Conservation (phyloP, 495 filamentous ascomycete genomes). For the Penicillium turbatum region DNA sequence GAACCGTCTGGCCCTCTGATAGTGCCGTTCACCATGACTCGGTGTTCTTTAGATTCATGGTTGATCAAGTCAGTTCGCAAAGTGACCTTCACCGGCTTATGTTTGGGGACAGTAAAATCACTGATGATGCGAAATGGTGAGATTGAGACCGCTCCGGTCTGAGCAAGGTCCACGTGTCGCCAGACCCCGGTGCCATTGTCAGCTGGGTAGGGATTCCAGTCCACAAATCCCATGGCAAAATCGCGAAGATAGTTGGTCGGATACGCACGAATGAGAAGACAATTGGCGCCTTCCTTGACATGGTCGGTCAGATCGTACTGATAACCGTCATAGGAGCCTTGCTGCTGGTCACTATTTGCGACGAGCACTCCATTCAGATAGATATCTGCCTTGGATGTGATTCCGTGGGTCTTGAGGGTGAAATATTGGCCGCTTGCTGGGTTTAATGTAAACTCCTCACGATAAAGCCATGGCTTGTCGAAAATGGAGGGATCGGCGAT, state of each 20-base stretch:
- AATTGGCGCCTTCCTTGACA: constrained; percentile 40
- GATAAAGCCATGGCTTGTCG: constrained; percentile 56
- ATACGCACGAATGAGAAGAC: constrained; percentile 49
- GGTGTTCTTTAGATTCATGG: constrained; percentile 34
- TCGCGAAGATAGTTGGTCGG: constrained; percentile 58
- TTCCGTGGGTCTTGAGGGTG: constrained; percentile 53
- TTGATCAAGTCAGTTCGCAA: constrained; percentile 50
- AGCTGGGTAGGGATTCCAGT: constrained; percentile 62
- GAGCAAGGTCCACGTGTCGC: constrained; percentile 55
- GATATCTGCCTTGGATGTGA: constrained; percentile 58
- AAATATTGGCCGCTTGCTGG: constrained; percentile 41
- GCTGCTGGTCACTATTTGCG: constrained; percentile 44
- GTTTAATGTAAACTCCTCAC: constrained; percentile 49
- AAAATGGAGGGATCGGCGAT: constrained; percentile 45
- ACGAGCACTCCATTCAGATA: constrained; percentile 55
- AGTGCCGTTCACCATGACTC: constrained; percentile 34
- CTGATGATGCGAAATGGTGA: constrained; percentile 48
- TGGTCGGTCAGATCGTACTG: constrained; percentile 50
- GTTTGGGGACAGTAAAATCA: constrained; percentile 29
- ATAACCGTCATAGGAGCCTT: constrained; percentile 54
- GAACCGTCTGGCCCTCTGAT: constrained; percentile 27
- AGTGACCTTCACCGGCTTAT: constrained; percentile 33
- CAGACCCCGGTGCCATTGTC: constrained; percentile 60
- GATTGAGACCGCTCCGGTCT: constrained; percentile 52
- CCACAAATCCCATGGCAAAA: constrained; percentile 56